phyloP scores from a whole-genome alignment of 805 yeast species.

The Grigorovia jiainica region DNA sequence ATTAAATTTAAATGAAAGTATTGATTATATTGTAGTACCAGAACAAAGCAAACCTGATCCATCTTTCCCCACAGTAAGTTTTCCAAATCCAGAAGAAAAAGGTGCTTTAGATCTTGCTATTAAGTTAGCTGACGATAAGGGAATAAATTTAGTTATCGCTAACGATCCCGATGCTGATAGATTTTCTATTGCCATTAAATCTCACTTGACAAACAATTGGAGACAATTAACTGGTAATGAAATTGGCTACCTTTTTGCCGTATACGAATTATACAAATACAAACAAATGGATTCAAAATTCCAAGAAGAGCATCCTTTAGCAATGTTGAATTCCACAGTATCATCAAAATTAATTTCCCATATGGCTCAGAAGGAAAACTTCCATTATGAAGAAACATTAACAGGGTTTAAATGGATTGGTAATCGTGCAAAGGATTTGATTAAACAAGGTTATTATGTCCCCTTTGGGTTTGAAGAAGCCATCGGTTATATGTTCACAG shows the following conservation, averaged over 20 bases:
- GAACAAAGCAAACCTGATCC: slow-evolving; percentile 78
- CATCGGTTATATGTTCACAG: slow-evolving; percentile 83
- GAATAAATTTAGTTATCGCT: slow-evolving; percentile 57
- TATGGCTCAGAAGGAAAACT: slow-evolving; percentile 55
- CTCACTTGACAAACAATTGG: slow-evolving; percentile 39
- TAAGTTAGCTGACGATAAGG: slow-evolving; percentile 37
- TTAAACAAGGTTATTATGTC: slow-evolving; percentile 51
- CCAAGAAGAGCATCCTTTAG: slow-evolving; percentile 33
- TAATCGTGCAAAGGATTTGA: slow-evolving; percentile 69
- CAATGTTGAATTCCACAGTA: slow-evolving; percentile 77
- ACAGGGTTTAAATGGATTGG: slow-evolving; percentile 99
- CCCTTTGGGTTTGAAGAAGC: slow-evolving; percentile 96
- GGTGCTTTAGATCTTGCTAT: slow-evolving; percentile 80
- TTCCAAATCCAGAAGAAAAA: slow-evolving; percentile 94
- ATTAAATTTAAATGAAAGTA: slow-evolving; percentile 30
- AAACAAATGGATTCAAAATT: slow-evolving; percentile 15
- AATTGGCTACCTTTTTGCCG: slow-evolving; percentile 77
- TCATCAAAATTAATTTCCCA: slow-evolving; percentile 72
- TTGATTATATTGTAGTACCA: slow-evolving; percentile 35
- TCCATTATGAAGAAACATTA: slow-evolving; percentile 66
- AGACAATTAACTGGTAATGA: slow-evolving; percentile 84
- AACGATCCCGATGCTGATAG: slow-evolving; percentile 98
- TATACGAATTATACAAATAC: slow-evolving; percentile 38
- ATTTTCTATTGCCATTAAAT: slow-evolving; percentile 67
- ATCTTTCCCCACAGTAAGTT: slow-evolving; percentile 69